phyloP scores from a whole-genome alignment of 768 basidiomycete genomes.

The Cystofilobasidium capitatum region DNA sequence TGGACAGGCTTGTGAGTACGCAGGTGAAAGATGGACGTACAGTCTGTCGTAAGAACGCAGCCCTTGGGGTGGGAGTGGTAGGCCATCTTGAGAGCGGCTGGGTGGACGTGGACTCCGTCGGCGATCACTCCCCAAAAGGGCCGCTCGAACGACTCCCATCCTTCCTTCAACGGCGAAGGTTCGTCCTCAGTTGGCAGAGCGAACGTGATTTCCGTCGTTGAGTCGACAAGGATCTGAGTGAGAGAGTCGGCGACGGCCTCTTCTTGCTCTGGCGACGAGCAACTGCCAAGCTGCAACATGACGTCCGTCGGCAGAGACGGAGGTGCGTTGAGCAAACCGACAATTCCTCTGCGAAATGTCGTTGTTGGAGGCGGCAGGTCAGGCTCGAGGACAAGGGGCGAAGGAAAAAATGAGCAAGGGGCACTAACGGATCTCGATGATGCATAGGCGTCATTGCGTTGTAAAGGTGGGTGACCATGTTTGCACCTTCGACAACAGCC shows the following conservation, averaged over 20 bases:
- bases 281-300: too few relatives aligned
- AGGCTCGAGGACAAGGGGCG: background rate
- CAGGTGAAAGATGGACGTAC: conserved; percentile 43
- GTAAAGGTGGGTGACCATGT: conserved; percentile 85
- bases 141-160: conserved; percentile 45
- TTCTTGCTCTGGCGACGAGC: too few relatives aligned
- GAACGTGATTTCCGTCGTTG: background rate
- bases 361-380: conserved; percentile 41
- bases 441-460: conserved; percentile 72
- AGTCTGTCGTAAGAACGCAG: conserved; percentile 82
- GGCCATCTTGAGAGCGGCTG: conserved; percentile 79
- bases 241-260: background rate
- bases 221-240: conserved; percentile 43
- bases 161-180: background rate
- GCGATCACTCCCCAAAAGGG: conserved; percentile 85
- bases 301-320: background rate
- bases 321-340: conserved; percentile 66
- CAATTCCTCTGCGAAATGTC: conserved; percentile 50
- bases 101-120: conserved; percentile 83
- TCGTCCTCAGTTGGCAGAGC: background rate
- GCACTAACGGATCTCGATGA: conserved; percentile 21
- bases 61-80: conserved; percentile 74
- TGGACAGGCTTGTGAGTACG: background rate
- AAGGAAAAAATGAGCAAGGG: background rate
- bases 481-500: conserved; percentile 62